phyloP scores from a whole-genome alignment of 2,329 filamentous ascomycete genomes.

The Graphilbum sp. region DNA sequence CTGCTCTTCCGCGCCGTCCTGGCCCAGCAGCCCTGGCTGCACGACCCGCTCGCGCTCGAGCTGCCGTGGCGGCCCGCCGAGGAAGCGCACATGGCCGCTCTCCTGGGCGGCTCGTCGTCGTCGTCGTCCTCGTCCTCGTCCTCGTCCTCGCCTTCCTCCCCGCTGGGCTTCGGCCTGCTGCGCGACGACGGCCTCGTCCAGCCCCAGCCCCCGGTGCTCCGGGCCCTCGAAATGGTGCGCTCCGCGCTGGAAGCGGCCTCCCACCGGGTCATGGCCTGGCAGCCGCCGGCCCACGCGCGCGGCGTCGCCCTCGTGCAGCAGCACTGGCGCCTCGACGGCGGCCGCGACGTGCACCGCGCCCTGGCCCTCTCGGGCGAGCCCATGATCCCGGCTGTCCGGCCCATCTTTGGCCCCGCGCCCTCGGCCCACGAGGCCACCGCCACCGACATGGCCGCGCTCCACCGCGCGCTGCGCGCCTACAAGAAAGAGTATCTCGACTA shows the following conservation, averaged over 20 bases:
- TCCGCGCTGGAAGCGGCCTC: background rate
- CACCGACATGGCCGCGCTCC: background rate
- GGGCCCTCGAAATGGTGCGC: background rate
- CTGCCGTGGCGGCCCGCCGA: constrained; percentile 40
- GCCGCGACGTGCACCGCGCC: background rate
- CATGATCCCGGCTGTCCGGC: too few relatives aligned
- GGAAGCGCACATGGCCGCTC: background rate
- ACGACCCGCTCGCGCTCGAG: constrained; percentile 48
- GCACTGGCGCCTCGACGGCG: constrained; percentile 1
- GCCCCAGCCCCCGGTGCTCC: background rate
- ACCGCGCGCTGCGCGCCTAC: background rate
- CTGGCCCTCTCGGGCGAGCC: constrained; percentile 8
- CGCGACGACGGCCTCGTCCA: background rate
- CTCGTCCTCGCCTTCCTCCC: too few relatives aligned
- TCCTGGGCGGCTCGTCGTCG: too few relatives aligned
- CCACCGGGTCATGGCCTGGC: background rate
- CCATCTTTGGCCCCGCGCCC: too few relatives aligned
- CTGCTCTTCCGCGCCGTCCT: constrained; percentile 38
- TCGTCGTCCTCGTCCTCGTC: too few relatives aligned
- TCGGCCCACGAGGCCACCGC: too few relatives aligned
- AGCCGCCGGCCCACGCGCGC: background rate
- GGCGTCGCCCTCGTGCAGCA: background rate
- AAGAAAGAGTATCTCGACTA: constrained; percentile 2
- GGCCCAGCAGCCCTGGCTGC: constrained; percentile 43
- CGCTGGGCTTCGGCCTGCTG: background rate